Evolutionary conservation across 2,329 filamentous ascomycete genomes (phyloP), one percentile per base, ranked within the genome.

Genomic region (Keithomyces neogunnii): DNA sequence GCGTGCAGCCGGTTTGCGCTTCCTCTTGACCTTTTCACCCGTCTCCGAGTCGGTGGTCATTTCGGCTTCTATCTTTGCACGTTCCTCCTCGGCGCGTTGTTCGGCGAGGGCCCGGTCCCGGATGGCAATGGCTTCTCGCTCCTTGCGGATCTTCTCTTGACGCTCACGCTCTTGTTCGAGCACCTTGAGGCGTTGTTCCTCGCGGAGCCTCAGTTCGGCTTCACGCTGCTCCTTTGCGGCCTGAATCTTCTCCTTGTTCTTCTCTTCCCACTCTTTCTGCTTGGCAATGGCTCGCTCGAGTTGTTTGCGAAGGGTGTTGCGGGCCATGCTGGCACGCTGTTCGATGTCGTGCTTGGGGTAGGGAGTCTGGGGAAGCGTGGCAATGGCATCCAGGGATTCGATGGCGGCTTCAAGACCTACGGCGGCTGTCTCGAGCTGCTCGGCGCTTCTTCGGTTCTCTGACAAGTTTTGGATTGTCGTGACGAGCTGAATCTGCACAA

Each of bases 271-370:
- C 56, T 95, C 88, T 56, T 82, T 85, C 66, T 99, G 93, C 58
- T 82, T 86, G 57, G 89, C 84, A 46, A 92, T 81, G 4, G 88
- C 86, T 61, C 90, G 84, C 62, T 95, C 89, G 10, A 99, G 80
- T 67, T 99, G 92, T 61, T 89, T 90, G 57, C 88, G 86, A 72
- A 96, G 89, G 1, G 95, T 99, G 66, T 96, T 96, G 54, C 87
- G 85, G 57, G 89, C 91, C 93, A 99, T 99, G 75, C 89, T 95
- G 43, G 93, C 92, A 63, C 95, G 89, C 69, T 95, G 89, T 67
- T 97, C 92, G 36, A 99, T 82, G 59, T 96, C 89, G 54, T 86
- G 80, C 60, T 89, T 86, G 5, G 92, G 93, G 68, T 96, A 99
- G 0, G 93, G 95, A 3, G 93, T 81, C 53, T 81, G 75, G 1